A percentile compares a stretch with the other conserved stretches of the same genome.
Evolutionary conservation across 805 yeast species (phyloP).

Genomic region (Candida maris): DNA sequence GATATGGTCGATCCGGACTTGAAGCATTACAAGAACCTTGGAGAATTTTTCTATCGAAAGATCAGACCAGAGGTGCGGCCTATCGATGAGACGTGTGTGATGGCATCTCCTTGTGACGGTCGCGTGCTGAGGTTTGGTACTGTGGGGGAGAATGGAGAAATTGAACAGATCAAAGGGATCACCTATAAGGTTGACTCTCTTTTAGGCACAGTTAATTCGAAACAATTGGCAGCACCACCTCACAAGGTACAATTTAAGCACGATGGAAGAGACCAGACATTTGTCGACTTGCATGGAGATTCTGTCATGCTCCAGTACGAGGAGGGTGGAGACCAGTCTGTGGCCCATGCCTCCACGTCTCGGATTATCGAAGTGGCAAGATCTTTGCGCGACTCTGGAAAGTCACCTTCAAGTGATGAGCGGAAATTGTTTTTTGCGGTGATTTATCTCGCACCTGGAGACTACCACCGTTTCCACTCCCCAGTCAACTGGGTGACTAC

Average conservation of each 20-base stretch:
- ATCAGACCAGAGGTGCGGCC: constrained; percentile 79
- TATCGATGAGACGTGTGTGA: constrained; percentile 53
- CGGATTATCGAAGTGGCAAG: constrained; percentile 22
- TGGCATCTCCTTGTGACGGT: constrained; percentile 94
- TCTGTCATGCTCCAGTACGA: constrained; percentile 38
- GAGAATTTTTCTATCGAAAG: constrained; percentile 87
- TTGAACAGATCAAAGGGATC: constrained; percentile 96
- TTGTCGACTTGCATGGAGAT: constrained; percentile 14
- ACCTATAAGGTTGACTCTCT: constrained; percentile 87
- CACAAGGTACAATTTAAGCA: constrained; percentile 33
- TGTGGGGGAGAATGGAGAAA: constrained; percentile 64
- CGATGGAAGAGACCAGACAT: constrained; percentile 14
- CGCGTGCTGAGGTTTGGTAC: constrained; percentile 82
- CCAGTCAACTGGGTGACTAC: constrained; percentile 96
- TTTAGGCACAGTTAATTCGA: constrained; percentile 54
- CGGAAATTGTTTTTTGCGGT: constrained; percentile 81
- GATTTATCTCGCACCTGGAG: constrained; percentile 96
- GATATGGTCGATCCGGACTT: constrained; percentile 87
- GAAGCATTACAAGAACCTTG: constrained; percentile 68
- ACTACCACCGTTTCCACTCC: constrained; percentile 94
- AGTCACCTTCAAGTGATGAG: constrained; percentile 31
- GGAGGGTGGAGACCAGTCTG: constrained; percentile 67
- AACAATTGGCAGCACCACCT: constrained; percentile 52
- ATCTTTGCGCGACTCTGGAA: constrained; percentile 3
- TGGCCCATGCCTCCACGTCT: constrained; percentile 26